phyloP scores from a whole-genome alignment of 129 eudicot genomes.

The Heracleum sosnowskyi region DNA sequence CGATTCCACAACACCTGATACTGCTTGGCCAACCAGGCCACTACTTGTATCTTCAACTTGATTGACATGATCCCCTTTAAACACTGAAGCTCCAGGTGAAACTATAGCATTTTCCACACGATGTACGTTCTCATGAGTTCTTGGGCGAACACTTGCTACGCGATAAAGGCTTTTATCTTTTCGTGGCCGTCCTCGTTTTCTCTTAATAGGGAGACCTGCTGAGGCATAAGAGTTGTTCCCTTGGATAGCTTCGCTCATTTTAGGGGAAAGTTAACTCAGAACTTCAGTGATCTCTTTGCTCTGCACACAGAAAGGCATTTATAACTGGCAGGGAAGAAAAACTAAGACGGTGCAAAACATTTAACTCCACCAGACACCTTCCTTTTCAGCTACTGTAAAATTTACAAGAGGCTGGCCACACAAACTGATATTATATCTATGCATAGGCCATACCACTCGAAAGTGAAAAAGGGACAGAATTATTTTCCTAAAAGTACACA shows the following conservation, averaged over 20 bases:
- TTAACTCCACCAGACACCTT: neutral
- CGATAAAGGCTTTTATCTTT: slow-evolving; percentile 59
- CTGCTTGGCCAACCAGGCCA: slow-evolving; percentile 60
- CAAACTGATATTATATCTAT: neutral
- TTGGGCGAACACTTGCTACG: slow-evolving; percentile 66
- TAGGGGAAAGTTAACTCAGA: neutral
- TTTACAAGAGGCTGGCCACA: slow-evolving; percentile 1
- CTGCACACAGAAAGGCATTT: slow-evolving; percentile 11
- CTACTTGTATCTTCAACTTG: slow-evolving; percentile 28
- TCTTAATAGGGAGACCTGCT: slow-evolving; percentile 35
- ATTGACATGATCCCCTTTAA: slow-evolving; percentile 24
- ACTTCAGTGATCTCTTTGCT: neutral
- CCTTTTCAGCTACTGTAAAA: neutral
- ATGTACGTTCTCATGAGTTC: slow-evolving; percentile 53
- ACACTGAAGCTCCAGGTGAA: slow-evolving; percentile 41
- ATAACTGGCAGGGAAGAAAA: neutral
- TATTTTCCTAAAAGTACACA: neutral
- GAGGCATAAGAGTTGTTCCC: slow-evolving; percentile 30
- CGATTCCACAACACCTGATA: slow-evolving; percentile 80
- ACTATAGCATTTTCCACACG: slow-evolving; percentile 27
- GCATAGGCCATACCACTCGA: neutral
- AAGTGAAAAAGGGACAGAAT: neutral
- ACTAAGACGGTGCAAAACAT: neutral
- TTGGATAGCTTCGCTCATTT: slow-evolving; percentile 48
- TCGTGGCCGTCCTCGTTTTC: slow-evolving; percentile 88